Evolutionary conservation across 1,284 basidiomycete species (phyloP), one percentile per base, ranked within the genome.

Genomic region (Melampsora occidentalis): DNA sequence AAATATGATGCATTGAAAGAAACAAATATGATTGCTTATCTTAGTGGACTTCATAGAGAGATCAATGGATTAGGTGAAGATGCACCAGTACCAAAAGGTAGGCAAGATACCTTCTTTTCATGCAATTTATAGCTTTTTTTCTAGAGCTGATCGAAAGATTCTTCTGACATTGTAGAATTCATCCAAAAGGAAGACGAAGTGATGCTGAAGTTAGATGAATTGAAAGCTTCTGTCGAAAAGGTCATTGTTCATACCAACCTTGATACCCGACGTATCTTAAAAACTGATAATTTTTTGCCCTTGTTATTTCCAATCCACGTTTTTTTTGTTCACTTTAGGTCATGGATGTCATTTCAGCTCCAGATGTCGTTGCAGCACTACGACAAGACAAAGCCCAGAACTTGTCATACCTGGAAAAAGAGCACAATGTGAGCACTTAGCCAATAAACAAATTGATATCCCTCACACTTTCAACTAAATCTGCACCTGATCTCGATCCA

Each of bases 1-100:
- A 93, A 94, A 84, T 97, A 97, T 91, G 95, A 98, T 82, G 90
- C 98, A 75, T 93, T 94, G 77, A 96, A 93, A 83, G 92, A 91
- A 80, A 99, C 94, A 69, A 96, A 97, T 84, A 95, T 97, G 93
- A 90, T 95, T 78, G 93, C 94, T 84, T 97, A 94, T 81, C 77
- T 81, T 57, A 79, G 79, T 59, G 78, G 77, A 28, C 73, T 81
- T 68, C 79, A 80, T 67, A 76, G 80, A 39, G 81, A 81, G 75
- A 69, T 82, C 14, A 78, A 81, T 31, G 33, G 79, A 77, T 33
- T 64, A 51, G 63, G 51, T 69, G 65, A 76, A 33, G 25, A 69
- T 46, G 66, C 65, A 61, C 72, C 65, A 35, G 57, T 76, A 25
- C 72, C 72, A 49, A 31, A 76, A 68, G 72, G 72, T 76, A 62